These are phyloP conservation scores for Phytophthora niederhauseri DNA, from an alignment of 352 stramenopile species.

Conservation along the genomic window DNA sequence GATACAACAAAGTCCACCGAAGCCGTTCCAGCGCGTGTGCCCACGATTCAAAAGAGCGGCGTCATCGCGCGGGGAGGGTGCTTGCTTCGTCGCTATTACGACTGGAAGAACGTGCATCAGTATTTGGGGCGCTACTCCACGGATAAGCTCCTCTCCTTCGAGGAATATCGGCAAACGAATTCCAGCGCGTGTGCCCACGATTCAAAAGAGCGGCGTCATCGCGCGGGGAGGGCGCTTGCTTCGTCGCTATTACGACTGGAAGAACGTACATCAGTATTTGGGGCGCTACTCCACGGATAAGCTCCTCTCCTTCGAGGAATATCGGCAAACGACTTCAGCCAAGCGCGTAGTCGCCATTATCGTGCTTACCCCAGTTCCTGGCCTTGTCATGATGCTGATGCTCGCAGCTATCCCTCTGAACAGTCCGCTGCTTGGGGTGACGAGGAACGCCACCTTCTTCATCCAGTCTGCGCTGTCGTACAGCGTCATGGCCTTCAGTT, in stretches of 20 bases:
- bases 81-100: constrained; percentile 16
- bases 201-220: neutral
- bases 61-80: neutral
- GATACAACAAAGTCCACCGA: neutral
- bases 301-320: constrained; percentile 25
- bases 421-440: neutral
- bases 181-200: neutral
- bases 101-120: constrained; percentile 37
- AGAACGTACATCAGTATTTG: constrained; percentile 39
- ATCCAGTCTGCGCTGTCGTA: constrained; percentile 17
- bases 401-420: constrained; percentile 15
- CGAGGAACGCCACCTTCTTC: constrained; percentile 2
- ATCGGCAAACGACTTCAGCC: constrained; percentile 8
- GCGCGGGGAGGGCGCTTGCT: neutral
- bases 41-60: neutral
- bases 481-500: constrained; percentile 3
- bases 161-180: too few species aligned
- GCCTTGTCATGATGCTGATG: constrained; percentile 1
- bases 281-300: constrained; percentile 39
- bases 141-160: constrained; percentile 30
- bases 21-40: neutral
- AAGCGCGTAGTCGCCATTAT: constrained; percentile 19
- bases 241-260: constrained; percentile 28
- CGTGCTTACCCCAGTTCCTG: constrained; percentile 8
- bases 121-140: constrained; percentile 38